phyloP scores from a whole-genome alignment of 768 basidiomycete genomes.

The Podaxis sp. region DNA sequence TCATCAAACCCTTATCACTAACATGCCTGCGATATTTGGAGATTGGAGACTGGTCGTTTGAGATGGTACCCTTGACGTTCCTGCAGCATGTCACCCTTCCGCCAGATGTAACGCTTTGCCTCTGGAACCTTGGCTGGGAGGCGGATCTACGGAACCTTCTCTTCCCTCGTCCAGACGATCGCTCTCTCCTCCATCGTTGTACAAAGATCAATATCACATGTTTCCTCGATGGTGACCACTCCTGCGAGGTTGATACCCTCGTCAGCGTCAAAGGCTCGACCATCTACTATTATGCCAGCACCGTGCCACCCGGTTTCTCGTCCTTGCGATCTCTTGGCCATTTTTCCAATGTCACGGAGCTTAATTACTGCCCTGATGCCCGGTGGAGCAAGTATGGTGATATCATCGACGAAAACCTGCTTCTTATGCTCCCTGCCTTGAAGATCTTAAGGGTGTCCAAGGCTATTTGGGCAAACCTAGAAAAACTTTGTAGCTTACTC shows the following conservation, averaged over 20 bases:
- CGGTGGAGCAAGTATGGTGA: constrained; percentile 6
- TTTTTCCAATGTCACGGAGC: constrained; percentile 6
- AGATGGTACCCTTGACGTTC: constrained; percentile 3
- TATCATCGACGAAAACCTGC: constrained; percentile 4
- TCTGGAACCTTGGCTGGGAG: constrained; percentile 11
- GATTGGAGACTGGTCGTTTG: constrained; percentile 9
- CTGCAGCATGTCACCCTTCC: constrained; percentile 2
- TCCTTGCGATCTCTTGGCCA: background rate
- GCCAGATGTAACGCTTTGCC: background rate
- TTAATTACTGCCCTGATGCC: constrained; percentile 7
- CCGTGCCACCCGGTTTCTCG: constrained; percentile 1
- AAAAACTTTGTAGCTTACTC: background rate
- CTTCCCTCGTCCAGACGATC: background rate
- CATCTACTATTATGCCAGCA: constrained; percentile 1
- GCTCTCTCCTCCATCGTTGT: background rate
- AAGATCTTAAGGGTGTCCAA: constrained; percentile 5
- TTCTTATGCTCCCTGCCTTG: constrained; percentile 2
- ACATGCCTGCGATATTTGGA: constrained; percentile 2
- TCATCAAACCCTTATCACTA: background rate
- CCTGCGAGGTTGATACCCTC: constrained; percentile 8
- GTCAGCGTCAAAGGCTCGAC: constrained; percentile 4
- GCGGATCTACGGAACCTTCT: constrained; percentile 2
- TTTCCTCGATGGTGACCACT: background rate
- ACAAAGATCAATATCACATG: constrained; percentile 11
- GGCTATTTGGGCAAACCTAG: background rate